Percentiles rank a stretch among this genome's conserved stretches.
Conservation (phyloP, 2,329 filamentous ascomycete species). For the Fusarium sororula region DNA sequence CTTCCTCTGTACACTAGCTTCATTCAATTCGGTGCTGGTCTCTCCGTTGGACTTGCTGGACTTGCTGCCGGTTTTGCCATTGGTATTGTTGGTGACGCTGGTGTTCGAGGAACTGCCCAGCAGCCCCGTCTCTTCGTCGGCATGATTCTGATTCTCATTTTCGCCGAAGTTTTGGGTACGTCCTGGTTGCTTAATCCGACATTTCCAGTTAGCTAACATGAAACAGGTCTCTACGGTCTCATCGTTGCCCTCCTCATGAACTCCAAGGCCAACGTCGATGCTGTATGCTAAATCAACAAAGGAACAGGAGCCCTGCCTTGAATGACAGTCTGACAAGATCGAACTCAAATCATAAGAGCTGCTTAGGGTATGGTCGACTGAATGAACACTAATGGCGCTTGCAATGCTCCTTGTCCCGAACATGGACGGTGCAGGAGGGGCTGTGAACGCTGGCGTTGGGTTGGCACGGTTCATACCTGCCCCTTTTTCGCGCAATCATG, state of each 20-base stretch:
- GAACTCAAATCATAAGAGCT: conserved; percentile 44
- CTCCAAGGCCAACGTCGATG: conserved; percentile 81
- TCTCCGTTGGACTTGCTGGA: conserved; percentile 83
- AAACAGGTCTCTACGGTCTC: conserved; percentile 92
- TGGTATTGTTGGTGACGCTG: conserved; percentile 87
- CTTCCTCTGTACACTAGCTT: conserved; percentile 82
- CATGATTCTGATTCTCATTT: conserved; percentile 99
- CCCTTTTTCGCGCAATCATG: conserved; percentile 34
- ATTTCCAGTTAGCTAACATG: conserved; percentile 34
- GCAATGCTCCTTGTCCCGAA: conserved; percentile 25
- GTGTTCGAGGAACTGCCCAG: conserved; percentile 86
- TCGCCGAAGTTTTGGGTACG: conserved; percentile 96
- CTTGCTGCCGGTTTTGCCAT: conserved; percentile 87
- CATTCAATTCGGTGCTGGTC: conserved; percentile 86
- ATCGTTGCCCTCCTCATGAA: conserved; percentile 99
- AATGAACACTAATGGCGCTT: conserved; percentile 36
- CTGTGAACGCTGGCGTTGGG: conserved; percentile 37
- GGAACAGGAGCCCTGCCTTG: conserved; percentile 9
- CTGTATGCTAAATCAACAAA: conserved; percentile 55
- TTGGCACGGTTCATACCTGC: conserved; percentile 31
- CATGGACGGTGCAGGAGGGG: conserved; percentile 20
- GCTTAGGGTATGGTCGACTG: conserved; percentile 33
- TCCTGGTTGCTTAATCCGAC: conserved; percentile 31
- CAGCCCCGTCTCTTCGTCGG: conserved; percentile 90
- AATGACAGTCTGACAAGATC: conserved; percentile 50